Evolutionary conservation across 2,329 filamentous ascomycete genomes (phyloP).

Genomic region (Seiridium cupressi): DNA sequence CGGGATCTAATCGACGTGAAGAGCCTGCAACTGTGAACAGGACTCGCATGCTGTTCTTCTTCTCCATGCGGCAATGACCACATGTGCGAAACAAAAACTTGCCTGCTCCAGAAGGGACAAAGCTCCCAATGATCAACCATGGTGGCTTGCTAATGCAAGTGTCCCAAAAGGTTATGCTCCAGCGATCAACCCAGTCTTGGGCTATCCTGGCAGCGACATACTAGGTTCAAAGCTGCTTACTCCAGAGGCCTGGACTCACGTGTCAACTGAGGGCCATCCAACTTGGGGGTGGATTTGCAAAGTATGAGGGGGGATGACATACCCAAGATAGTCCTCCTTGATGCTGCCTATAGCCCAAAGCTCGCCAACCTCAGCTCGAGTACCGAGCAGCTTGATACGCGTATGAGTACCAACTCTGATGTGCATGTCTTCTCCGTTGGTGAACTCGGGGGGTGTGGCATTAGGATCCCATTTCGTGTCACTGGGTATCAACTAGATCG

Average conservation of each 20-base stretch:
- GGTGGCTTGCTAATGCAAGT: not conserved
- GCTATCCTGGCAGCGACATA: not conserved
- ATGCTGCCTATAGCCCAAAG: conserved; percentile 98
- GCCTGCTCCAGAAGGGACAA: no score
- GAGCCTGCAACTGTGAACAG: no score
- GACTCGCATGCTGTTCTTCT: not conserved
- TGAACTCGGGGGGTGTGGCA: conserved; percentile 94
- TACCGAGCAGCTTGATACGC: conserved; percentile 90
- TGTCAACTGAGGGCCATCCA: not conserved
- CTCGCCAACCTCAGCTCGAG: conserved; percentile 86
- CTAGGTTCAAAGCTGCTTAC: not conserved
- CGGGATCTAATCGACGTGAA: no score
- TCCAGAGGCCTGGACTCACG: not conserved
- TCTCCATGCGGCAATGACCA: not conserved
- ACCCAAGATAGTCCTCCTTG: conserved; percentile 78
- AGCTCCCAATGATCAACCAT: not conserved
- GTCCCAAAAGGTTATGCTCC: not conserved
- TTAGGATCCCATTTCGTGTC: conserved; percentile 95
- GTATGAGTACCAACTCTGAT: conserved; percentile 94
- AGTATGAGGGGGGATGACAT: conserved; percentile 21
- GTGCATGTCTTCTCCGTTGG: conserved; percentile 88
- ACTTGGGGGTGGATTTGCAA: not conserved
- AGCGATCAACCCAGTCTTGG: not conserved
- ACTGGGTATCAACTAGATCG: conserved; percentile 74
- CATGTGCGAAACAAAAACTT: not conserved